Evolutionary conservation across 2,329 filamentous ascomycete species (phyloP), one percentile per base, ranked within the genome.

Genomic region (Neophaeococcomyces mojaviensis): DNA sequence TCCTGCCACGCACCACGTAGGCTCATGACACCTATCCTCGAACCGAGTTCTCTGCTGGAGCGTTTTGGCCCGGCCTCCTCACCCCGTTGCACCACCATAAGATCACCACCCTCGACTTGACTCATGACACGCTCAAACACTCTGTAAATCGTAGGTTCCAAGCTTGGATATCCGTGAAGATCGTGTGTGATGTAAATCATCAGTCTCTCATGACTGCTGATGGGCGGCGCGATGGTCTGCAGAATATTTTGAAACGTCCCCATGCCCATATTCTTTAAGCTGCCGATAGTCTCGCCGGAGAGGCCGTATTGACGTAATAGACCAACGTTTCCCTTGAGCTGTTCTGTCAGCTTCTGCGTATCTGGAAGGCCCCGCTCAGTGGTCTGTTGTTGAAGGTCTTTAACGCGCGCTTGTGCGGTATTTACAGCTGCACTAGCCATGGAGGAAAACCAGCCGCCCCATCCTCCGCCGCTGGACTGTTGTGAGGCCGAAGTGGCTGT

Each of bases 171-270:
- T 56, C 88, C 88, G 56, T 88, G 82, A 35, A 98, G 79, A 65
- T 97, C 92, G 71, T 98, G 92, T 7, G 90, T 95, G 53, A 92
- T 94, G 70, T 98, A 92, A 59, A 98, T 97, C 59, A 94, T 85
- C 6, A 98, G 84, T 40, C 90, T 86, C 69, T 98, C 92, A 68
- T 98, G 92, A 7, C 90, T 92, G 46, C 88, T 89, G 61, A 98
- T 98, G 9, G 92, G 92, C 37, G 92, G 92, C 0, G 92, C 92
- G 54, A 98, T 82, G 20, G 89, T 96, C 65, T 97, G 87, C 51
- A 98, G 79, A 59, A 98, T 84, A 61, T 88, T 88, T 62, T 89
- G 90, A 63, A 98, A 95, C 37, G 92, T 96, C 24, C 92, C 92
- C 26, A 98, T 74, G 47, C 92, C 92, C 58, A 88, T 84, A 58